These are phyloP conservation scores for Ogataea hybrid DNA, from an alignment of 1,139 yeast genomes.

Conservation along the genomic window DNA sequence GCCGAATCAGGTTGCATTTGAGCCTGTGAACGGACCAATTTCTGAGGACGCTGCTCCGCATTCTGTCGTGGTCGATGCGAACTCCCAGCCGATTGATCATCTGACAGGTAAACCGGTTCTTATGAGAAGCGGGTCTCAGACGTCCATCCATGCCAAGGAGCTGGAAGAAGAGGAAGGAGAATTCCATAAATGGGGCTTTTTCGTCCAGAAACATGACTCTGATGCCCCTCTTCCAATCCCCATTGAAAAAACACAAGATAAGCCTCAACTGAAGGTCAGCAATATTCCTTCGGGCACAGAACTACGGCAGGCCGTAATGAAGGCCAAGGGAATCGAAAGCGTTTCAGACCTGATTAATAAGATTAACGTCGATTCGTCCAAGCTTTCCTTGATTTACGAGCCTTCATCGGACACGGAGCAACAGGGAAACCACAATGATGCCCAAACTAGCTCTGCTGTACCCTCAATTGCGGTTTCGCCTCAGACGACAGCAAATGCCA, in stretches of 20 bases:
- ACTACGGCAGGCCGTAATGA: constrained; percentile 70
- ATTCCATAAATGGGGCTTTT: constrained; percentile 78
- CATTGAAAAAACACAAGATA: constrained; percentile 8
- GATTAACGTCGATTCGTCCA: constrained; percentile 49
- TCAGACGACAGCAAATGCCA: background rate
- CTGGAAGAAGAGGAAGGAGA: constrained; percentile 94
- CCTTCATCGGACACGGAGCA: constrained; percentile 13
- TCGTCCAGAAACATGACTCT: constrained; percentile 58
- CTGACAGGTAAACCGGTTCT: constrained; percentile 71
- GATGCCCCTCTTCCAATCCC: constrained; percentile 20
- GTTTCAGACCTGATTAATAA: constrained; percentile 68
- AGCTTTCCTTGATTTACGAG: constrained; percentile 55
- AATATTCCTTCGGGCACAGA: constrained; percentile 73
- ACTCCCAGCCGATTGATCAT: constrained; percentile 60
- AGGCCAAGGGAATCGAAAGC: constrained; percentile 74
- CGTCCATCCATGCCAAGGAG: constrained; percentile 65
- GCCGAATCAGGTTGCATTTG: constrained; percentile 33
- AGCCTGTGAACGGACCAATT: constrained; percentile 18
- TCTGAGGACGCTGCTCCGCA: constrained; percentile 48
- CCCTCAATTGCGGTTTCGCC: constrained; percentile 1
- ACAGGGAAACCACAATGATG: background rate
- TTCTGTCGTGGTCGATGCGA: constrained; percentile 61
- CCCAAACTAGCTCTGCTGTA: background rate
- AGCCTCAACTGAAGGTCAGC: constrained; percentile 30
- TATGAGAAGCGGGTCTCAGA: constrained; percentile 61